These are phyloP conservation scores for Epicoccum nigrum DNA, from an alignment of 2,329 filamentous ascomycete species.

Conservation along the genomic window DNA sequence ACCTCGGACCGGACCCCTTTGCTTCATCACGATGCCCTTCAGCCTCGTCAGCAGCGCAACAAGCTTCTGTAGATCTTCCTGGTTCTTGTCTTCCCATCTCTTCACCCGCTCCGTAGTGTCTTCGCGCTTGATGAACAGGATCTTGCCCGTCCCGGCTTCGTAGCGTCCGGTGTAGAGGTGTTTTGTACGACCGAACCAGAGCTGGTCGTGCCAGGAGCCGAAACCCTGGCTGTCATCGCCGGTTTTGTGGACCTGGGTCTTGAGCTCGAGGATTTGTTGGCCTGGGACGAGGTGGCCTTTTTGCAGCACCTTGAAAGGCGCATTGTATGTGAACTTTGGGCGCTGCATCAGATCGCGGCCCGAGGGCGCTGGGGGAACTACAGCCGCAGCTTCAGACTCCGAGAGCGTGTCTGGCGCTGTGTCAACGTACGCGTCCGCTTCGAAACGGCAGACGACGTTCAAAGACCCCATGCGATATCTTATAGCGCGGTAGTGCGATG, in stretches of 20 bases:
- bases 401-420: slow-evolving; percentile 21
- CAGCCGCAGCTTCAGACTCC: slow-evolving; percentile 9
- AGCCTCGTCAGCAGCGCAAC: slow-evolving; percentile 25
- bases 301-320: slow-evolving; percentile 31
- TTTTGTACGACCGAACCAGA: slow-evolving; percentile 41
- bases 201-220: slow-evolving; percentile 33
- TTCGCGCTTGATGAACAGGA: slow-evolving; percentile 23
- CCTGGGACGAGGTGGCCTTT: slow-evolving; percentile 33
- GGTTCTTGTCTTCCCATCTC: slow-evolving; percentile 31
- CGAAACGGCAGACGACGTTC: slow-evolving; percentile 35
- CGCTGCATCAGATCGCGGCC: slow-evolving; percentile 9
- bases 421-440: slow-evolving; percentile 38
- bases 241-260: slow-evolving; percentile 26
- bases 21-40: slow-evolving; percentile 17
- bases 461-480: slow-evolving; percentile 36
- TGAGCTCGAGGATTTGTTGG: slow-evolving; percentile 34
- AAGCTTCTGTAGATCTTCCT: slow-evolving; percentile 31
- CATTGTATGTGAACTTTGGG: slow-evolving; percentile 23
- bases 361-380: background rate
- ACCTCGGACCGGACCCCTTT: slow-evolving; percentile 21
- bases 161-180: slow-evolving; percentile 33
- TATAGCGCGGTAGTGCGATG: slow-evolving; percentile 40
- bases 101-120: slow-evolving; percentile 23
- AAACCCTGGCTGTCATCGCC: slow-evolving; percentile 4
- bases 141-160: slow-evolving; percentile 16